Percentiles rank a stretch among this genome's conserved stretches.
phyloP scores from a whole-genome alignment of 257 asterid genomes.

The Solanum rostratum region DNA sequence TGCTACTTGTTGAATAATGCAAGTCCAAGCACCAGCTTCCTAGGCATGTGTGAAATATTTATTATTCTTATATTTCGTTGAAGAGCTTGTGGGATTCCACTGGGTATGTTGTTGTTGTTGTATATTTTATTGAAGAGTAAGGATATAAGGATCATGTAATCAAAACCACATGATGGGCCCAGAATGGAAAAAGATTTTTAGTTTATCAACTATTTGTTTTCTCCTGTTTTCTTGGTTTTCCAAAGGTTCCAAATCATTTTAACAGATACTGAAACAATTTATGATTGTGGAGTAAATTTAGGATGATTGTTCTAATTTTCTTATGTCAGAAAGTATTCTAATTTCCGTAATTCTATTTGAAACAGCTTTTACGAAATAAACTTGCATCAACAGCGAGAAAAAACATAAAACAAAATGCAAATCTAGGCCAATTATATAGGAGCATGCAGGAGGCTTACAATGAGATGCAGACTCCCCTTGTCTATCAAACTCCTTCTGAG shows the following conservation, averaged over 20 bases:
- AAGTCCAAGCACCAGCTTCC: background rate
- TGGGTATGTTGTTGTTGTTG: too few species aligned
- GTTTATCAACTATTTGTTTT: background rate
- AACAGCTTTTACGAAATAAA: conserved; percentile 85
- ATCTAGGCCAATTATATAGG: conserved; percentile 61
- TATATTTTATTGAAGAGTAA: background rate
- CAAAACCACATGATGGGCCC: background rate
- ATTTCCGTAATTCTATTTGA: background rate
- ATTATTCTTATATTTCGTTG: background rate
- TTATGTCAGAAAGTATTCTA: background rate
- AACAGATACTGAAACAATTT: background rate
- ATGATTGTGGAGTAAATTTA: too few species aligned
- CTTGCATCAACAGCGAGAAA: conserved; percentile 69
- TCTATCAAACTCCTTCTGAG: conserved; percentile 64
- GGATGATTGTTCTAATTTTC: background rate
- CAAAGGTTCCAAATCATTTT: background rate
- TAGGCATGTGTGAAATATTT: background rate
- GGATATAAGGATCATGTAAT: background rate
- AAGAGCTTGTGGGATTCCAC: too few species aligned
- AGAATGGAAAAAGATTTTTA: background rate
- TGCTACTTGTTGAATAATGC: background rate
- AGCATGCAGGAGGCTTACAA: conserved; percentile 81
- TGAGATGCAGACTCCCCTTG: conserved; percentile 90
- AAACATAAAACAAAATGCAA: conserved; percentile 57
- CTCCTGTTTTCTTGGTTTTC: background rate